Base-by-base conservation (phyloP, 2,329 filamentous ascomycete species). In the Fusarium sp. region DNA sequence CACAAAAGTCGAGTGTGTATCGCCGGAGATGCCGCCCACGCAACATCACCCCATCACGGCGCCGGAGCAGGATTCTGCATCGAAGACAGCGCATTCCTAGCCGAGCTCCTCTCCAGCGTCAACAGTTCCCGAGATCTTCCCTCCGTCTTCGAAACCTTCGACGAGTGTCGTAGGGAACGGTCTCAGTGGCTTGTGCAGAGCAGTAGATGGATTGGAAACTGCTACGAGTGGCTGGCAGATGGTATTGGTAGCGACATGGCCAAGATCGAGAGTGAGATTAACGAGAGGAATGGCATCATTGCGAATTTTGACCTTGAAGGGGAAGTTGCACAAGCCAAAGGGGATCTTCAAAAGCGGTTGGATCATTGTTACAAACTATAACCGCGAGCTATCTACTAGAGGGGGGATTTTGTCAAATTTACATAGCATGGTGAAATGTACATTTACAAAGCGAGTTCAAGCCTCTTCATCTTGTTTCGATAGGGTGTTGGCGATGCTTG, bases 11-110 rank as follows among this genome's bases (percentile, higher is more conserved):
- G 85, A 1, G 75, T 88, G 27, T 86, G 84, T 41, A 83, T 92
- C 3, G 80, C 90, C 1, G 91, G 91, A 16, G 91, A 93, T 76
- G 90, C 91, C 0, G 91, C 91, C 0, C 91, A 92, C 77, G 90
- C 90, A 0, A 88, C 88, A 43, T 88, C 89, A 0, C 91, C 91
- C 0, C 88, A 90, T 43, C 88, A 90, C 48, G 90, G 90, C 0
- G 86, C 90, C 1, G 90, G 90, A 3, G 87, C 88, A 0, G 89
- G 88, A 2, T 86, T 91, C 75, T 88, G 87, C 2, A 87, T 92
- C 66, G 88, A 90, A 72, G 88, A 91, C 67, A 76, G 73, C 45
- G 73, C 73, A 2, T 80, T 86, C 3, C 76, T 87, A 2, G 83
- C 85, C 0, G 82, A 85, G 4, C 77, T 91, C 0, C 80, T 92